Base-by-base conservation (phyloP, 192 early-diverging fungal species). In the Coemansia sp. region DNA sequence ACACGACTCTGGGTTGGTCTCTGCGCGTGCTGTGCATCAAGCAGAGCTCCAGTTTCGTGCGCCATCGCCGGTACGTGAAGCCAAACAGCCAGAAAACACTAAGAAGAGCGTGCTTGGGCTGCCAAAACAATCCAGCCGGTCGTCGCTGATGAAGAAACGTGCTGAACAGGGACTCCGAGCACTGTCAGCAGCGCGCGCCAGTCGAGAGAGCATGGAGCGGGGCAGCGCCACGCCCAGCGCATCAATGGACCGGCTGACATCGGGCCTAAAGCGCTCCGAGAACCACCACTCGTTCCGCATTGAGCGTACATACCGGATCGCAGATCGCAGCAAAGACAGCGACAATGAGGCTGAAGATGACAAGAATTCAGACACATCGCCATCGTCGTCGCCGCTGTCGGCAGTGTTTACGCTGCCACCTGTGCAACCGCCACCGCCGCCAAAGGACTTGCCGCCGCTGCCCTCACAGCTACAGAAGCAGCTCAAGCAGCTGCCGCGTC, bases 1-100 rank as follows among this genome's bases (percentile, higher is more conserved):
- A n/a, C 66, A 23, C 2, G 73, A 75, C 24, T 21, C 66, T 9
- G 51, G 53, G 8, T 49, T 57, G 38, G 60, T 58, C 45, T 37
- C 64, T 27, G 67, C 61, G 50, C 77, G 72, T 52, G 50, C 68
- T 19, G 78, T 74, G 32, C 72, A 69, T 55, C 70, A 72, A 51
- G 78, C 77, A 15, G 78, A 80, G 78, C 66, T 80, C 19, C 78
- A 80, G 50, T 65, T 72, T 58, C 72, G 72, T 21, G 56, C 39
- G 7, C 47, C 72, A 21, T 58, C 72, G 41, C 58, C 65, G n/a
- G 59, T 25, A 50, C 39, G 58, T 27, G 10, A 49, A 14, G 12
- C 10, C 21, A 48, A 39, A 60, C 55, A 38, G 35, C 19, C 54
- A 24, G 32, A 35, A 35, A 35, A 35, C 32, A 35, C 32, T 8